Evolutionary conservation across 495 filamentous ascomycete species (phyloP).

Genomic region (Penicillium malachiteum): DNA sequence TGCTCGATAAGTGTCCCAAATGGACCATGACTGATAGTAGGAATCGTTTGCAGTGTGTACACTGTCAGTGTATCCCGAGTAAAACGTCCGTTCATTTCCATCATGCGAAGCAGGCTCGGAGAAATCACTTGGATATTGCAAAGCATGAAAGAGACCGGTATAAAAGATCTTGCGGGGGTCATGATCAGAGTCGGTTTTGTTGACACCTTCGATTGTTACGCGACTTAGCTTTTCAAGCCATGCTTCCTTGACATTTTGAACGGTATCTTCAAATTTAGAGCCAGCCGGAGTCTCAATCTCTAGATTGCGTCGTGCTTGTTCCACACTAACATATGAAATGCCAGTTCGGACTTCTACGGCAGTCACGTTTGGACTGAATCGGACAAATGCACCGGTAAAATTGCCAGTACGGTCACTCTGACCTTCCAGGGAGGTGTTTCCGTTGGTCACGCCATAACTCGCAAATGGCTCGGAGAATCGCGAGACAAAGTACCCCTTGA

Average conservation of each 20-base stretch:
- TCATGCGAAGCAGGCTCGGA: conserved; percentile 21
- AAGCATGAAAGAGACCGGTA: conserved; percentile 24
- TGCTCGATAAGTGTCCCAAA: conserved; percentile 31
- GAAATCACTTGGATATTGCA: conserved; percentile 29
- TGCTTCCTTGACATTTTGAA: conserved; percentile 16
- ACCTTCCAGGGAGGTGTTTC: conserved; percentile 4
- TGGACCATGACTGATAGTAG: conserved; percentile 33
- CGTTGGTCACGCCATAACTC: conserved; percentile 15
- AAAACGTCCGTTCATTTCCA: conserved; percentile 10
- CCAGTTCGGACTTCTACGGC: conserved; percentile 26
- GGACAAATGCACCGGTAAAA: conserved; percentile 27
- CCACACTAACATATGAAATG: conserved; percentile 28
- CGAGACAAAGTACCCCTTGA: conserved; percentile 29
- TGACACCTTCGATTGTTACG: conserved; percentile 22
- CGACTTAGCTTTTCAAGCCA: conserved; percentile 31
- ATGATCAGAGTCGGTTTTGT: conserved; percentile 19
- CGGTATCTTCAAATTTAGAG: conserved; percentile 19
- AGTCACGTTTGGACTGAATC: conserved; percentile 12
- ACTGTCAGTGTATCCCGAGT: conserved; percentile 29
- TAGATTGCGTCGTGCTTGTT: conserved; percentile 26
- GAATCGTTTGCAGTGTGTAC: conserved; percentile 20
- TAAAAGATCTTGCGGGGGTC: conserved; percentile 26
- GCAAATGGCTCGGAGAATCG: conserved; percentile 25
- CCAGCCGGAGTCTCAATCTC: conserved; percentile 18
- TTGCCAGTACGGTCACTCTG: conserved; percentile 13